A percentile compares a stretch with the other conserved stretches of the same genome.
phyloP scores from a whole-genome alignment of 441 rosid genomes.

The Populus hybrid region DNA sequence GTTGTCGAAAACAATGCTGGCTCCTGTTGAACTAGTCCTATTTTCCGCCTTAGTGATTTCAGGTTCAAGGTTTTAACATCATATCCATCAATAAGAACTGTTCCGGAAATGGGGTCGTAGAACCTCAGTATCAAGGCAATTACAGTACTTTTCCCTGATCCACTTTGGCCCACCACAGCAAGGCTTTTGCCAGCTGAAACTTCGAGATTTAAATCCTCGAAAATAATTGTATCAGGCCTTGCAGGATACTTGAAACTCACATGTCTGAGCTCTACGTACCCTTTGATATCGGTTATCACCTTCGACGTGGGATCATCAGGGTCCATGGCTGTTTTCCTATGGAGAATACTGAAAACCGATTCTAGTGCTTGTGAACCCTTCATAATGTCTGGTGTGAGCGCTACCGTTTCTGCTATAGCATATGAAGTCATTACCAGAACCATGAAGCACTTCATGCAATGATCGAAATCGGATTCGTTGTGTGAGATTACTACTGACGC shows the following conservation, averaged over 20 bases:
- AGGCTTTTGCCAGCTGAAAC: slow-evolving; percentile 57
- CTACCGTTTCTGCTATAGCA: slow-evolving; percentile 72
- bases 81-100: slow-evolving; percentile 53
- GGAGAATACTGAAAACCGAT: slow-evolving; percentile 62
- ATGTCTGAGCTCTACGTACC: slow-evolving; percentile 54
- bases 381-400: slow-evolving; percentile 76
- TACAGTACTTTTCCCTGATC: slow-evolving; percentile 82
- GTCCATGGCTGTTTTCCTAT: slow-evolving; percentile 47
- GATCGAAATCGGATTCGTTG: slow-evolving; percentile 46
- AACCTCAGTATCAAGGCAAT: slow-evolving; percentile 67
- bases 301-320: slow-evolving; percentile 39
- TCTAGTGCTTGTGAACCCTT: slow-evolving; percentile 81
- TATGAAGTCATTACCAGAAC: slow-evolving; percentile 64
- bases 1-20: slow-evolving; percentile 78
- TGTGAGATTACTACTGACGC: slow-evolving; percentile 56
- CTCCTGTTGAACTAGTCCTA: slow-evolving; percentile 80
- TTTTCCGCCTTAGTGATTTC: slow-evolving; percentile 54
- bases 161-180: slow-evolving; percentile 78
- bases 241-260: slow-evolving; percentile 67
- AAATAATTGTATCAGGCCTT: slow-evolving; percentile 53
- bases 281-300: slow-evolving; percentile 39
- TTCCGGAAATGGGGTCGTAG: slow-evolving; percentile 58
- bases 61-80: slow-evolving; percentile 56
- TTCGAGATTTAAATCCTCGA: slow-evolving; percentile 46
- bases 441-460: slow-evolving; percentile 64